Evolutionary conservation across 495 filamentous ascomycete genomes (phyloP).

Genomic region (Choiromyces venosus): DNA sequence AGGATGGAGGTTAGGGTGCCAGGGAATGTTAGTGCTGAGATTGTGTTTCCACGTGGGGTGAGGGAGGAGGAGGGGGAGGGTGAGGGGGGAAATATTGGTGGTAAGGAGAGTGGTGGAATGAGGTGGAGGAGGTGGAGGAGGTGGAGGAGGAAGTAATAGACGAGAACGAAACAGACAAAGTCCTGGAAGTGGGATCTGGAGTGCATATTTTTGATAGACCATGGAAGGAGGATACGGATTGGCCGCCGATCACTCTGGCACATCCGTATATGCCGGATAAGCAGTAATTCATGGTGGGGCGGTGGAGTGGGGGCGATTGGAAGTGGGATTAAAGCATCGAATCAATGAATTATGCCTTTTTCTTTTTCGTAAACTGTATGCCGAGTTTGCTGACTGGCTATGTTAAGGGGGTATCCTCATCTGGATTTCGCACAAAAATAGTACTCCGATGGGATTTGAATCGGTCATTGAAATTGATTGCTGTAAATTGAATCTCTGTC

Average conservation of each 20-base stretch:
- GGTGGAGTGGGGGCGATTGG: too few species aligned
- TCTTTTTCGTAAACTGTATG: too few species aligned
- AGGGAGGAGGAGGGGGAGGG: neutral
- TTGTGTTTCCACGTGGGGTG: neutral
- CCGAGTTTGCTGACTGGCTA: too few species aligned
- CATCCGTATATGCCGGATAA: neutral
- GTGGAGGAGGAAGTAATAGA: neutral
- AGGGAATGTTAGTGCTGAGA: neutral
- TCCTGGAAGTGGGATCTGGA: neutral
- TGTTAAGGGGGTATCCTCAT: too few species aligned
- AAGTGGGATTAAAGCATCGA: too few species aligned
- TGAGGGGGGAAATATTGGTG: neutral
- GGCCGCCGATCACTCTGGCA: neutral
- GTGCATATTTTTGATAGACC: neutral
- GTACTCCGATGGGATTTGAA: too few species aligned
- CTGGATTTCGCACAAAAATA: too few species aligned
- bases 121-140: neutral
- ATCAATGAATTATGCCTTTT: too few species aligned
- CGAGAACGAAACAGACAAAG: neutral
- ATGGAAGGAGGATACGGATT: neutral
- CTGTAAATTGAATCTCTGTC: too few species aligned
- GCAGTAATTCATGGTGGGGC: neutral
- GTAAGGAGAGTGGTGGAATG: neutral
- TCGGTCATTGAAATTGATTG: too few species aligned
- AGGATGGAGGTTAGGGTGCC: conserved; percentile 15